Conservation (phyloP, 148 eudicot genomes). For the Dysphania ambrosioides region DNA sequence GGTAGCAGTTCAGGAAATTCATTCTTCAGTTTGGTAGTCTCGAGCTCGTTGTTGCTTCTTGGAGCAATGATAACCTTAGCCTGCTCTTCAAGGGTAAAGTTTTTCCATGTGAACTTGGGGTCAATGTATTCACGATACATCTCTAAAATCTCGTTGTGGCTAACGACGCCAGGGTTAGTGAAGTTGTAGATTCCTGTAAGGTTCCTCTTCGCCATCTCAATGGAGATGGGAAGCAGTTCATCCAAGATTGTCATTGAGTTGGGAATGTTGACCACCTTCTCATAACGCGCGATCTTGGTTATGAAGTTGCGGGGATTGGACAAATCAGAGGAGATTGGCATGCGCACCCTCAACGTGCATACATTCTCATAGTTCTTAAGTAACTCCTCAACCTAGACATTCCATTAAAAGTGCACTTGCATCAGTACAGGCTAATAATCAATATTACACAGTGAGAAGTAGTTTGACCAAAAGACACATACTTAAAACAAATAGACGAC, state of each 20-base stretch:
- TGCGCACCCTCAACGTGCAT: conserved; percentile 79
- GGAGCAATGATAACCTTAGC: conserved; percentile 78
- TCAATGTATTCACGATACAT: conserved; percentile 45
- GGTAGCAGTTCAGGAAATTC: conserved; percentile 72
- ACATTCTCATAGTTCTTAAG: conserved; percentile 72
- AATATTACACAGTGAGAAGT: background rate
- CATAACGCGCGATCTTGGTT: conserved; percentile 36
- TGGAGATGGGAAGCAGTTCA: conserved; percentile 39
- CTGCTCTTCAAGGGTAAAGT: conserved; percentile 79
- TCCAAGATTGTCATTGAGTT: conserved; percentile 45
- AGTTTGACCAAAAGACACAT: too few species aligned
- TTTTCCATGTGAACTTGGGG: conserved; percentile 52
- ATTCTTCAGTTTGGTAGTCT: conserved; percentile 58
- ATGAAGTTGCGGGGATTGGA: conserved; percentile 41
- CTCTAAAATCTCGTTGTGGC: conserved; percentile 47
- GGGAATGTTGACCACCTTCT: conserved; percentile 44
- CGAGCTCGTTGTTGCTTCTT: conserved; percentile 74
- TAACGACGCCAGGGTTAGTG: conserved; percentile 42
- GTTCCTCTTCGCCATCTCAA: conserved; percentile 48
- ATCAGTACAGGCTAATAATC: conserved; percentile 4
- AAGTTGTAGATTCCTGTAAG: conserved; percentile 45
- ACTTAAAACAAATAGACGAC: too few species aligned
- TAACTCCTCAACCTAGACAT: conserved; percentile 34
- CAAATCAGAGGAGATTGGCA: conserved; percentile 76
- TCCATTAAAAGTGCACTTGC: background rate